A percentile compares a stretch with the other conserved stretches of the same genome.
These are phyloP conservation scores for Botrytis galanthina DNA, from an alignment of 2,329 filamentous ascomycete species.

Conservation along the genomic window DNA sequence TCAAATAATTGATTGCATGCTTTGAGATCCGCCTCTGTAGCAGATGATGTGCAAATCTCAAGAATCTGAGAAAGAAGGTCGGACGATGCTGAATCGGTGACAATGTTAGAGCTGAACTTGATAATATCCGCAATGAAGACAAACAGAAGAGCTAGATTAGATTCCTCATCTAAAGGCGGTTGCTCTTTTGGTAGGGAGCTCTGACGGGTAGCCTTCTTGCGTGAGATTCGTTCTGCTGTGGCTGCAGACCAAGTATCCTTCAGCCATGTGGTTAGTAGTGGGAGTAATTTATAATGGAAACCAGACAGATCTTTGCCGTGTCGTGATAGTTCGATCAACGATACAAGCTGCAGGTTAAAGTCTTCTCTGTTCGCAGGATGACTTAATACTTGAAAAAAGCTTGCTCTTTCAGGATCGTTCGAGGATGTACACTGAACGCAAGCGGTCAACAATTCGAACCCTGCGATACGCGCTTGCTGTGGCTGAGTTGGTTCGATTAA, in stretches of 20 bases:
- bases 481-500: conserved; percentile 58
- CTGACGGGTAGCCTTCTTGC: conserved; percentile 46
- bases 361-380: conserved; percentile 57
- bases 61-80: conserved; percentile 62
- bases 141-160: conserved; percentile 63
- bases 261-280: conserved; percentile 61
- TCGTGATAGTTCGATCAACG: conserved; percentile 60
- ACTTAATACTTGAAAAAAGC: conserved; percentile 63
- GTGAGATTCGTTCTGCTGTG: conserved; percentile 54
- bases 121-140: conserved; percentile 64
- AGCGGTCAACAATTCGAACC: conserved; percentile 64
- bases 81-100: conserved; percentile 60
- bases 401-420: conserved; percentile 64
- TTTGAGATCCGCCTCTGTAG: conserved; percentile 60
- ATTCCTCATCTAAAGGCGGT: conserved; percentile 51
- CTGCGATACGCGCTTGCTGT: conserved; percentile 53
- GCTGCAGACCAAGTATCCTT: conserved; percentile 54
- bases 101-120: conserved; percentile 72
- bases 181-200: conserved; percentile 42
- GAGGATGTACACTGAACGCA: conserved; percentile 62
- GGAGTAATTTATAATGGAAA: conserved; percentile 66
- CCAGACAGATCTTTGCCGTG: conserved; percentile 61
- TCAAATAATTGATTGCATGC: conserved; percentile 68
- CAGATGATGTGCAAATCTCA: conserved; percentile 66
- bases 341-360: conserved; percentile 63